These are phyloP conservation scores for Diplotaxis tenuifolia DNA, from an alignment of 345 rosid species.

Conservation along the genomic window DNA sequence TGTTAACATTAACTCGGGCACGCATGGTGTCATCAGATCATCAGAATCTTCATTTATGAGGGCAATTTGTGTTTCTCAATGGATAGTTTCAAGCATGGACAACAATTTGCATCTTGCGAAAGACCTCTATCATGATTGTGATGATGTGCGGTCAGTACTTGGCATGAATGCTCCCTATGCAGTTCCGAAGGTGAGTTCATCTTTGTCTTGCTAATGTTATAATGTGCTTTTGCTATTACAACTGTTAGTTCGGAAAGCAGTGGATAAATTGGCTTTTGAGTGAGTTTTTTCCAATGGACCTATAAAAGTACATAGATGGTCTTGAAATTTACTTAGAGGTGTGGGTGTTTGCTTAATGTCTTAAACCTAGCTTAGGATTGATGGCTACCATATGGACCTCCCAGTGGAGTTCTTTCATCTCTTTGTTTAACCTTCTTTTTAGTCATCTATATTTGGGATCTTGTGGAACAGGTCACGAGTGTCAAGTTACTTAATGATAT, in stretches of 20 bases:
- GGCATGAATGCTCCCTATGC: constrained; percentile 81
- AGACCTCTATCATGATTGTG: constrained; percentile 76
- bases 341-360: constrained; percentile 7
- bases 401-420: constrained; percentile 13
- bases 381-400: constrained; percentile 7
- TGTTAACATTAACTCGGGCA: constrained; percentile 38
- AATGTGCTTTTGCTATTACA: not conserved
- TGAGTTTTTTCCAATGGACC: not conserved
- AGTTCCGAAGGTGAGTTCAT: constrained; percentile 79
- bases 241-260: constrained; percentile 4
- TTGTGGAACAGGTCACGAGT: constrained; percentile 63
- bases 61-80: constrained; percentile 52
- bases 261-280: not conserved
- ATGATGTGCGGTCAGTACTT: constrained; percentile 65
- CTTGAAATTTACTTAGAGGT: constrained; percentile 7
- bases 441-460: constrained; percentile 17
- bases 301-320: constrained; percentile 4
- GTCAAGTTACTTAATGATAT: constrained; percentile 53
- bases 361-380: not conserved
- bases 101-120: constrained; percentile 63
- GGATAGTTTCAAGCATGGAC: constrained; percentile 80
- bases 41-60: constrained; percentile 69
- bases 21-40: constrained; percentile 39
- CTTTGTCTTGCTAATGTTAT: constrained; percentile 12
- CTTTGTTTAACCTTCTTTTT: constrained; percentile 3